These are phyloP conservation scores for Podospora anserina DNA, from an alignment of 495 filamentous ascomycete species.

Conservation along the genomic window DNA sequence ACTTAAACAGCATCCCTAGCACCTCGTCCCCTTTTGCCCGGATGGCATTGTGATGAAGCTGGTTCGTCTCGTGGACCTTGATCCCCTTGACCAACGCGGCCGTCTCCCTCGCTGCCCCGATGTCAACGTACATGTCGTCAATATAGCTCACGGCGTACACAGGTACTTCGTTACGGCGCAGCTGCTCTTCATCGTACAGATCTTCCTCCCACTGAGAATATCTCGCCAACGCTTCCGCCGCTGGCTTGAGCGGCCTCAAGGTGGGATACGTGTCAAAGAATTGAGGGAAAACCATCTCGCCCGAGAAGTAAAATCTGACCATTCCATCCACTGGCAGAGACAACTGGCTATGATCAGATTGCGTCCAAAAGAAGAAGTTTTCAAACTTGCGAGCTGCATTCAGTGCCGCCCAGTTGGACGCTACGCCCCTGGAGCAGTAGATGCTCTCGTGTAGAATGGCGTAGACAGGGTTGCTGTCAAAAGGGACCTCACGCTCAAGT, in stretches of 20 bases:
- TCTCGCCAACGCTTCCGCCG: slow-evolving; percentile 67
- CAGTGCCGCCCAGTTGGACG: slow-evolving; percentile 50
- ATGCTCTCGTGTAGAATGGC: slow-evolving; percentile 80
- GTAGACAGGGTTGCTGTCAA: slow-evolving; percentile 77
- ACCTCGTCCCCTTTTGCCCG: slow-evolving; percentile 70
- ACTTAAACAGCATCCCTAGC: slow-evolving; percentile 62
- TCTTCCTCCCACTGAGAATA: slow-evolving; percentile 61
- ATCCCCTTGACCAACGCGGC: slow-evolving; percentile 70
- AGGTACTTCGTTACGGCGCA: slow-evolving; percentile 76
- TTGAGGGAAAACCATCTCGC: slow-evolving; percentile 86
- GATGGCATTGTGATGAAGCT: slow-evolving; percentile 80
- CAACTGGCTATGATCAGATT: background rate
- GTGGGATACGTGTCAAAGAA: slow-evolving; percentile 76
- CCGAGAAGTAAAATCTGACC: slow-evolving; percentile 73
- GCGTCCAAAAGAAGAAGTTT: background rate
- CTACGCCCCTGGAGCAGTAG: slow-evolving; percentile 54
- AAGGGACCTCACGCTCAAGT: slow-evolving; percentile 62
- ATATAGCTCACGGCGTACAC: slow-evolving; percentile 83
- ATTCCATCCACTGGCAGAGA: background rate
- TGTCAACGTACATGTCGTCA: slow-evolving; percentile 95
- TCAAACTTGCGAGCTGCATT: slow-evolving; percentile 19
- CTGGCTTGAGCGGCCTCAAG: slow-evolving; percentile 59
- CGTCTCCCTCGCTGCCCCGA: slow-evolving; percentile 66
- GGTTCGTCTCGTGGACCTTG: slow-evolving; percentile 81
- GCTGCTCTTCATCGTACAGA: slow-evolving; percentile 70